These are phyloP conservation scores for Chrysosporium keratinophilum DNA, from an alignment of 2,329 filamentous ascomycete genomes.

Conservation along the genomic window DNA sequence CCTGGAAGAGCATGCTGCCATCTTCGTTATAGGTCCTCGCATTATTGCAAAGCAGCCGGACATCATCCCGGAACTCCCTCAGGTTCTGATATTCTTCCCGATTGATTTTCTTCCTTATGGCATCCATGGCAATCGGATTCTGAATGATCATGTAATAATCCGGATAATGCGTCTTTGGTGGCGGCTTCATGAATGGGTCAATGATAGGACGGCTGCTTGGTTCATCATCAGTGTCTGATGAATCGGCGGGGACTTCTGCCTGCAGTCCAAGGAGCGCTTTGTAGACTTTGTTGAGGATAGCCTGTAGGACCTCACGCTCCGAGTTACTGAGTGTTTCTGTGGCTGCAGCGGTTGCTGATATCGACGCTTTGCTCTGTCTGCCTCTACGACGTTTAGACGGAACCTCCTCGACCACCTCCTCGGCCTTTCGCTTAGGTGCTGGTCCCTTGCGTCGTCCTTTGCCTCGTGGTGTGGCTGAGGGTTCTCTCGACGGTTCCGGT, in stretches of 20 bases:
- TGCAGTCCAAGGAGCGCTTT: constrained; percentile 75
- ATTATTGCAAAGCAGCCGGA: constrained; percentile 76
- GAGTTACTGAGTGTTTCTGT: constrained; percentile 55
- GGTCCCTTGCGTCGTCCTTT: constrained; percentile 74
- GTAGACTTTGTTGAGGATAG: constrained; percentile 64
- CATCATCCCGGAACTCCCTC: constrained; percentile 69
- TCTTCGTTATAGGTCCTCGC: constrained; percentile 96
- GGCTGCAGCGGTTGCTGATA: not conserved
- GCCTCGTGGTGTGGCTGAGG: constrained; percentile 61
- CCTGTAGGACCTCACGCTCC: constrained; percentile 68
- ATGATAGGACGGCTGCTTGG: constrained; percentile 68
- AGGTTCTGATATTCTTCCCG: constrained; percentile 82
- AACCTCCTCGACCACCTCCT: constrained; percentile 64
- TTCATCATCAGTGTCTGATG: constrained; percentile 45
- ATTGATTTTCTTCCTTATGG: constrained; percentile 90
- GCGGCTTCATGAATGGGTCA: constrained; percentile 84
- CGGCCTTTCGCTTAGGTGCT: constrained; percentile 77
- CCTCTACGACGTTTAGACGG: constrained; percentile 68
- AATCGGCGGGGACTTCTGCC: constrained; percentile 52
- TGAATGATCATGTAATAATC: constrained; percentile 94
- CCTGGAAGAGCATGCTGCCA: constrained; percentile 78
- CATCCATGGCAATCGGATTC: constrained; percentile 89
- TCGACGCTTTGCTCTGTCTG: constrained; percentile 54
- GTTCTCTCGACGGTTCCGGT: constrained; percentile 67
- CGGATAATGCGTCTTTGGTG: constrained; percentile 77